Evolutionary conservation across 768 basidiomycete genomes (phyloP), one percentile per base, ranked within the genome.

Genomic region (Cyclocybe aegerita): DNA sequence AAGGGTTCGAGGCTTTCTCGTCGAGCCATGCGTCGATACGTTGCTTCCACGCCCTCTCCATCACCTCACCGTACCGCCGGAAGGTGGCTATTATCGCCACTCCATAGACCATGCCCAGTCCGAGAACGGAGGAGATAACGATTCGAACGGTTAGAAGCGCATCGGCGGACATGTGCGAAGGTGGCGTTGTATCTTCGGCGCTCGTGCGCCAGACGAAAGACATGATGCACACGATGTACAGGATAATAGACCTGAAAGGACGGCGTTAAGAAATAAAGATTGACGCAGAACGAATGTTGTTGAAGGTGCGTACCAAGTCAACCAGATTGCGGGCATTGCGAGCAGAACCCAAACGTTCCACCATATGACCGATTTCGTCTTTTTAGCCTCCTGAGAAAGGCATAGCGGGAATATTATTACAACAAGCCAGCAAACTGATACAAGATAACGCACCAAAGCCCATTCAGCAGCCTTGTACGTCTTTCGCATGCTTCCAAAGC

Each of bases 281-380:
- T 14, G 14, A 31, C 8, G n/a, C 16, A 40, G 15, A 39, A 37
- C 12, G 11, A 14, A 30, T 14, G 10, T 16, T 30, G 15, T 16
- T 10, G 9, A 35, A 46, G 6, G n/a, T 3, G 45, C 62, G 12
- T 43, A 80, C 82, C 82, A 86, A 4, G 80, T 71, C 31, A 85
- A 74, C 81, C 82, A 85, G 15, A 83, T 57, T 1, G 74, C 78
- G 0, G 84, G 84, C 70, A 82, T 76, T 0, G 82, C 79, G 17
- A 86, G 67, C 14, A 85, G 52, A 1, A 84, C 76, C 83, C 84
- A 83, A 14, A 85, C 78, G 50, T 86, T 86, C 84, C 85, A 71
- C 56, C 61, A 68, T 29, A 64, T 59, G 7, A 48, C 37, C 1
- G 62, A 56, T 15, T 55, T 55, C 1, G 54, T 49, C 34, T 59